A percentile compares a stretch with the other conserved stretches of the same genome.
Evolutionary conservation across 306 rosid species (phyloP).

Genomic region (Acmispon strigosus): DNA sequence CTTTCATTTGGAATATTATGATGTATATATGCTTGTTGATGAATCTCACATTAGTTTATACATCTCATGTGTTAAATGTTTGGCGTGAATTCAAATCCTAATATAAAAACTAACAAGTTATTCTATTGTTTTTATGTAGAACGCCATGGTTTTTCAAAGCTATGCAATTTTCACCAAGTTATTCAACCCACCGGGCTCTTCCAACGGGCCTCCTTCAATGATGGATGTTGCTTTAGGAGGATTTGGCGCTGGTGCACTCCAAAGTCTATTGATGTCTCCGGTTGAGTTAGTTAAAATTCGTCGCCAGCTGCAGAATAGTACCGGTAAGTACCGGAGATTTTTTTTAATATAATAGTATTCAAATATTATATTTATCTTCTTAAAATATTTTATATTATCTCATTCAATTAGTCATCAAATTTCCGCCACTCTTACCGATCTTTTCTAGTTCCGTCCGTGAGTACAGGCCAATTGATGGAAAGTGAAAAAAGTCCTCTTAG

Average conservation of each 20-base stretch:
- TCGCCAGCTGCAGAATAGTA: slow-evolving; percentile 47
- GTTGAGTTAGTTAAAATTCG: slow-evolving; percentile 68
- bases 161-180: slow-evolving; percentile 54
- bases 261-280: slow-evolving; percentile 52
- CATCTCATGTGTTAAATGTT: neutral
- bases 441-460: no score
- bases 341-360: no score
- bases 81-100: neutral
- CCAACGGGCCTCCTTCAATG: slow-evolving; percentile 56
- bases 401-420: no score
- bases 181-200: slow-evolving; percentile 22
- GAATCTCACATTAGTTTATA: no score
- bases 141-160: slow-evolving; percentile 74
- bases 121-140: slow-evolving; percentile 33
- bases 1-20: no score
- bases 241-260: slow-evolving; percentile 58
- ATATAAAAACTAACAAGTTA: neutral
- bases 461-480: slow-evolving; percentile 2
- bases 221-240: slow-evolving; percentile 69
- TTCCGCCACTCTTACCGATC: no score
- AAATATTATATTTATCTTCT: no score
- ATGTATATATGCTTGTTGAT: no score
- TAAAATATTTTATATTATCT: no score
- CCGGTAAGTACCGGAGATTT: neutral
- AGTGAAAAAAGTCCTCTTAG: slow-evolving; percentile 37